phyloP scores from a whole-genome alignment of 164 flowering plant genomes.

The Stephania yunnanensis region DNA sequence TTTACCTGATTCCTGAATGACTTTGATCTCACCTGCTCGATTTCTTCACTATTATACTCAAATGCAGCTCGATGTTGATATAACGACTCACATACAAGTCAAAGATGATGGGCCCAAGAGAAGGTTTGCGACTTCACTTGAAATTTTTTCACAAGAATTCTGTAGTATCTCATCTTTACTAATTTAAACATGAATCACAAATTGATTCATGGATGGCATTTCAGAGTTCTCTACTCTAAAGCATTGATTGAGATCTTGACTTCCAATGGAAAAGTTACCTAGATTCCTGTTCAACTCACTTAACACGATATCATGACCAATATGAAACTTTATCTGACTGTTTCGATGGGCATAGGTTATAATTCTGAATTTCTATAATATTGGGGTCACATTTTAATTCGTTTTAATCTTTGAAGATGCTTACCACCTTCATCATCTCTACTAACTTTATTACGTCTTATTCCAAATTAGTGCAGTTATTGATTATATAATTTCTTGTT shows the following conservation, averaged over 20 bases:
- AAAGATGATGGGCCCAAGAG: conserved; percentile 87
- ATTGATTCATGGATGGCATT: not conserved
- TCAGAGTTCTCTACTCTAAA: not conserved
- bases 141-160: not conserved
- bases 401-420: not conserved
- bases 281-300: not conserved
- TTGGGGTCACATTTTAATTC: not conserved
- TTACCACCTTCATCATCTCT: not conserved
- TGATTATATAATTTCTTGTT: not conserved
- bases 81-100: conserved; percentile 74
- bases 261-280: not conserved
- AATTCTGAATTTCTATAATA: not conserved
- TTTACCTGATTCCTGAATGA: not conserved
- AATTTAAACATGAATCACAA: not conserved
- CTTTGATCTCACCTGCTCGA: not conserved
- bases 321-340: not conserved
- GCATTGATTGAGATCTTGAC: not conserved
- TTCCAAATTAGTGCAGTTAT: not conserved
- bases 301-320: not conserved
- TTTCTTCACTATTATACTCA: conserved; percentile 12
- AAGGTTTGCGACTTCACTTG: conserved; percentile 47
- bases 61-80: conserved; percentile 78
- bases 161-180: not conserved
- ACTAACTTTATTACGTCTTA: not conserved
- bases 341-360: not conserved